A percentile compares a stretch with the other conserved stretches of the same genome.
These are phyloP conservation scores for Globisporangium polare DNA, from an alignment of 352 stramenopile genomes.

Conservation along the genomic window DNA sequence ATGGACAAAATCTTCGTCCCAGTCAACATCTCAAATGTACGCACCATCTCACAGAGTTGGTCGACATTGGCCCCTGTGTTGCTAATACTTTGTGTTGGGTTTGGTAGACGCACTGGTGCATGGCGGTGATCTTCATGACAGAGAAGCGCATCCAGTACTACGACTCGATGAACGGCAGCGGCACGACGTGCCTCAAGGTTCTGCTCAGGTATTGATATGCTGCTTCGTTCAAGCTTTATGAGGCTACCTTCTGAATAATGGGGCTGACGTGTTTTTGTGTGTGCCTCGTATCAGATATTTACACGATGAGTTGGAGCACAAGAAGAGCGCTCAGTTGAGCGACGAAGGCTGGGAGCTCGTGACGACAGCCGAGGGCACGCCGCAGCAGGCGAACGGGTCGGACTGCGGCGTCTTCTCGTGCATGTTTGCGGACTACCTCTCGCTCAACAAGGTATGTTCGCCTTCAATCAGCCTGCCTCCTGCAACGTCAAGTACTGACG, in stretches of 20 bases:
- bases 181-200: slow-evolving; percentile 65
- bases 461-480: not conserved
- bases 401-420: slow-evolving; percentile 86
- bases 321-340: slow-evolving; percentile 73
- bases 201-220: slow-evolving; percentile 37
- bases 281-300: slow-evolving; percentile 50
- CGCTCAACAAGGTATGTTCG: slow-evolving; percentile 51
- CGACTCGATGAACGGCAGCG: slow-evolving; percentile 78
- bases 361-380: slow-evolving; percentile 46
- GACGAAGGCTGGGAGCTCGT: slow-evolving; percentile 64
- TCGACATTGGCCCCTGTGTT: too few species aligned
- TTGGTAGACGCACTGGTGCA: slow-evolving; percentile 78
- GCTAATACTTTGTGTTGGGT: not conserved
- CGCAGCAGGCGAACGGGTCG: slow-evolving; percentile 76
- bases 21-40: slow-evolving; percentile 84
- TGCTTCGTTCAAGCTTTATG: not conserved
- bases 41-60: slow-evolving; percentile 3
- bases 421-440: slow-evolving; percentile 83
- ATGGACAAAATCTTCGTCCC: slow-evolving; percentile 90
- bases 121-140: slow-evolving; percentile 84
- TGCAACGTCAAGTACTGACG: not conserved
- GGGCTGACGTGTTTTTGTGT: not conserved
- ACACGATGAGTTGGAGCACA: slow-evolving; percentile 80
- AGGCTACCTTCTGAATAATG: not conserved
- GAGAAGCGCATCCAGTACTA: slow-evolving; percentile 90